A percentile compares a stretch with the other conserved stretches of the same genome.
These are phyloP conservation scores for Saccharum hybrid DNA, from an alignment of 202 grass and related monocot genomes.

Conservation along the genomic window DNA sequence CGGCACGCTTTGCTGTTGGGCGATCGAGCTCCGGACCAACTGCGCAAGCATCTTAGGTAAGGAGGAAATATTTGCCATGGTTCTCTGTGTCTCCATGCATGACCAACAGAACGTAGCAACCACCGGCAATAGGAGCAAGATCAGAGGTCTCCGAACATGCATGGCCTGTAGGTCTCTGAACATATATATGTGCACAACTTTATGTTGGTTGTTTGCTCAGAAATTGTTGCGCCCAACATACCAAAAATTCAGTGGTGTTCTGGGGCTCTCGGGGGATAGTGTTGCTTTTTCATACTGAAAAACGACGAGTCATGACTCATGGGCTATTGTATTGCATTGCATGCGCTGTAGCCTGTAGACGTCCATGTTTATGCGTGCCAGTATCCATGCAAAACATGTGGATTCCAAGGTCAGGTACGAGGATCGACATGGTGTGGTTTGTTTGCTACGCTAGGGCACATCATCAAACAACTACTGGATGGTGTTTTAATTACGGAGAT, in stretches of 20 bases:
- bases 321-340: no score
- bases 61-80: not conserved
- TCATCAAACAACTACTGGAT: no score
- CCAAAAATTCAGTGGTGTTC: not conserved
- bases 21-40: not conserved
- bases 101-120: not conserved
- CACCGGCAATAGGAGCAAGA: not conserved
- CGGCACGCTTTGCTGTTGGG: not conserved
- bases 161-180: not conserved
- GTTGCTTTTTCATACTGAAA: not conserved
- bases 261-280: not conserved
- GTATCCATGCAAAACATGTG: not conserved
- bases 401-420: no score
- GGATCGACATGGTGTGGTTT: no score
- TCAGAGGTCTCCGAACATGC: not conserved
- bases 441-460: no score
- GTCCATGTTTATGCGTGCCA: slow-evolving; percentile 1
- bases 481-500: no score
- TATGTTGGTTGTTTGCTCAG: slow-evolving; percentile 5
- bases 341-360: not conserved
- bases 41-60: not conserved
- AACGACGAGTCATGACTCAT: not conserved
- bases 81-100: not conserved
- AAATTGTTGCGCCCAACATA: slow-evolving; percentile 2
- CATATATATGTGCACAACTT: not conserved